Percentiles rank a stretch among this genome's conserved stretches.
Conservation (phyloP, 2,329 filamentous ascomycete genomes). For the Alternaria infectoria region DNA sequence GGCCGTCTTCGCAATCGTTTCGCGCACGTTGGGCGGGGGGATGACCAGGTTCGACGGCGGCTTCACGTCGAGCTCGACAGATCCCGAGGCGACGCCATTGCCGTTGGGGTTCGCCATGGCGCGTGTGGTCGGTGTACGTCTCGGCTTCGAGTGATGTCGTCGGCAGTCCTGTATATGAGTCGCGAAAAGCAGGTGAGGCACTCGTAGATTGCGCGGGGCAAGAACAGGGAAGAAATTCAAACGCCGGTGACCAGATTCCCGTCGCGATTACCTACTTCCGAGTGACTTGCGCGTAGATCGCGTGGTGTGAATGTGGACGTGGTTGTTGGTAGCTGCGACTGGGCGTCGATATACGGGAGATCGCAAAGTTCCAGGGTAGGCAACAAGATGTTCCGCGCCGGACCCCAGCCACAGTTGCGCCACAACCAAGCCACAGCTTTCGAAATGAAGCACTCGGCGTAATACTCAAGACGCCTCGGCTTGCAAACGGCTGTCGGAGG, state of each 20-base stretch:
- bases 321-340: conserved; percentile 1
- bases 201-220: background rate
- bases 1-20: conserved; percentile 89
- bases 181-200: background rate
- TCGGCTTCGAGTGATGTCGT: conserved; percentile 12
- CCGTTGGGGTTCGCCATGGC: conserved; percentile 42
- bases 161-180: conserved; percentile 9
- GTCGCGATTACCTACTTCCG: background rate
- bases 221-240: background rate
- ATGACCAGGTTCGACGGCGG: conserved; percentile 84
- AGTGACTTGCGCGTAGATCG: conserved; percentile 9
- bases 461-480: conserved; percentile 5
- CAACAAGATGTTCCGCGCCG: conserved; percentile 11
- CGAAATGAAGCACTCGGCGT: conserved; percentile 17
- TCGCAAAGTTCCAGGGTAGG: conserved; percentile 15
- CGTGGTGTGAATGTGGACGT: conserved; percentile 1
- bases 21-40: conserved; percentile 82
- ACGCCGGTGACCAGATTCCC: conserved; percentile 9
- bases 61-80: conserved; percentile 55
- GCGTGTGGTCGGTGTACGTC: conserved; percentile 7
- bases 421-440: conserved; percentile 1
- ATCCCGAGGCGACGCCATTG: conserved; percentile 16
- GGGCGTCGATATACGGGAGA: conserved; percentile 4
- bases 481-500: background rate
- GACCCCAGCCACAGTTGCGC: conserved; percentile 11